phyloP scores from a whole-genome alignment of 768 basidiomycete genomes.

The Amylocystis lapponica region DNA sequence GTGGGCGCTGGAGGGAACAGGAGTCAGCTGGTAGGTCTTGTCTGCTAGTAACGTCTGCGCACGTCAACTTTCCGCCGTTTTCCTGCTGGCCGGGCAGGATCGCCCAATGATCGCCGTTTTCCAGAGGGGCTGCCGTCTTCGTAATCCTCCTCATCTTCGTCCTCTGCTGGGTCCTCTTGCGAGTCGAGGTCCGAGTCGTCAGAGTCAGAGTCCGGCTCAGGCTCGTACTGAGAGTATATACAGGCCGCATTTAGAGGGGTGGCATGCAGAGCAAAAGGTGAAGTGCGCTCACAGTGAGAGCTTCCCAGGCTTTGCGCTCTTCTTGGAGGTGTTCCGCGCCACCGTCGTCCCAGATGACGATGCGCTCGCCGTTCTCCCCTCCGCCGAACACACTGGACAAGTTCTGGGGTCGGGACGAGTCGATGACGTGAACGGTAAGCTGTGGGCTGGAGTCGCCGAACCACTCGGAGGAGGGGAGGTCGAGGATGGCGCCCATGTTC shows the following conservation, averaged over 20 bases:
- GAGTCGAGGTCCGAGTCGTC: slow-evolving; percentile 43
- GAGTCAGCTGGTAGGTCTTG: neutral
- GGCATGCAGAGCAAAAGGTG: neutral
- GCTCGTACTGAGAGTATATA: slow-evolving; percentile 48
- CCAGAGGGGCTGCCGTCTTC: slow-evolving; percentile 32
- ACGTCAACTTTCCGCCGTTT: slow-evolving; percentile 53
- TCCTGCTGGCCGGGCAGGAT: slow-evolving; percentile 32
- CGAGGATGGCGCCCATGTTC: slow-evolving; percentile 87
- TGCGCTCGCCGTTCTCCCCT: slow-evolving; percentile 59
- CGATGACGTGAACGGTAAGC: slow-evolving; percentile 86
- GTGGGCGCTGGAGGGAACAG: slow-evolving; percentile 42
- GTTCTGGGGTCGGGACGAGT: slow-evolving; percentile 88
- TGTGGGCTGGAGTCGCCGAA: slow-evolving; percentile 64
- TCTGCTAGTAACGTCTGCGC: neutral
- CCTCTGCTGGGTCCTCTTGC: slow-evolving; percentile 38
- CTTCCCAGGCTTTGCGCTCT: slow-evolving; percentile 80
- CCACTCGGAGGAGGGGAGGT: slow-evolving; percentile 69
- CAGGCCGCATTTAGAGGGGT: neutral
- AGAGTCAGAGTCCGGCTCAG: slow-evolving; percentile 68
- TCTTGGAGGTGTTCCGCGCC: slow-evolving; percentile 63
- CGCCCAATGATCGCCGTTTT: slow-evolving; percentile 44
- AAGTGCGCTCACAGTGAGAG: slow-evolving; percentile 55
- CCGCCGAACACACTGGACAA: slow-evolving; percentile 78
- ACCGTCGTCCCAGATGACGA: slow-evolving; percentile 93
- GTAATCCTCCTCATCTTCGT: slow-evolving; percentile 38